A percentile compares a stretch with the other conserved stretches of the same genome.
Evolutionary conservation across 2,329 filamentous ascomycete genomes (phyloP).

Genomic region (Phialophora expanda): DNA sequence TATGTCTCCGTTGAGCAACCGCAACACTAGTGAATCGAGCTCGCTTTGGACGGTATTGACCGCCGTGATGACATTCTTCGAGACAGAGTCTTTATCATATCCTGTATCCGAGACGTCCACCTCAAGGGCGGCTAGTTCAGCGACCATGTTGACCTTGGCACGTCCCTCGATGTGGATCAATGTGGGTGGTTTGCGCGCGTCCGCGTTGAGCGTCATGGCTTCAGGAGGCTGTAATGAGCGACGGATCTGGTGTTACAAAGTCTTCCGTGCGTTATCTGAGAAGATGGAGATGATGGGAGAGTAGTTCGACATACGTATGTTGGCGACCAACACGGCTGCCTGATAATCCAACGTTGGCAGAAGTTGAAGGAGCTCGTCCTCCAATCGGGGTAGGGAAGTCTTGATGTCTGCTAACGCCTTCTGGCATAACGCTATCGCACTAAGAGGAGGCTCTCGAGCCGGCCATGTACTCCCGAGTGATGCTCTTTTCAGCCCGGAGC

Average conservation of each 20-base stretch:
- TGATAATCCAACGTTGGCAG: neutral
- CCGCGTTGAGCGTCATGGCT: slow-evolving; percentile 1
- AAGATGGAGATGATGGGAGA: neutral
- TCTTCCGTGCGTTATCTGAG: neutral
- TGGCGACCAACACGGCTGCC: neutral
- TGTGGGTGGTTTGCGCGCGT: slow-evolving; percentile 15
- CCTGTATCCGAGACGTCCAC: slow-evolving; percentile 19
- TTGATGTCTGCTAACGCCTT: slow-evolving; percentile 7
- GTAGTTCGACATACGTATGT: neutral
- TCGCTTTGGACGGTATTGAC: slow-evolving; percentile 20
- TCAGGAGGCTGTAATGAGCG: neutral
- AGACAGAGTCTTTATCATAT: slow-evolving; percentile 20
- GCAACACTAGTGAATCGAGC: slow-evolving; percentile 15
- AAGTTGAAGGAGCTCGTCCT: neutral
- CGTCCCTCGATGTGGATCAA: slow-evolving; percentile 25
- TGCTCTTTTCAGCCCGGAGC: slow-evolving; percentile 32
- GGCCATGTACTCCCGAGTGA: slow-evolving; percentile 33
- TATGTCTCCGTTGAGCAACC: slow-evolving; percentile 19
- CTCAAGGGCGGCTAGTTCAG: slow-evolving; percentile 23
- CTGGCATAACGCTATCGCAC: neutral
- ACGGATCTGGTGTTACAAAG: neutral
- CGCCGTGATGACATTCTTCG: slow-evolving; percentile 24
- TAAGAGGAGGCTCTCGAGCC: slow-evolving; percentile 26
- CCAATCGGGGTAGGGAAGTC: neutral
- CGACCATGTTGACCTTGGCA: slow-evolving; percentile 16